phyloP scores from a whole-genome alignment of 208 protist species.

The Perkinsela sp. region DNA sequence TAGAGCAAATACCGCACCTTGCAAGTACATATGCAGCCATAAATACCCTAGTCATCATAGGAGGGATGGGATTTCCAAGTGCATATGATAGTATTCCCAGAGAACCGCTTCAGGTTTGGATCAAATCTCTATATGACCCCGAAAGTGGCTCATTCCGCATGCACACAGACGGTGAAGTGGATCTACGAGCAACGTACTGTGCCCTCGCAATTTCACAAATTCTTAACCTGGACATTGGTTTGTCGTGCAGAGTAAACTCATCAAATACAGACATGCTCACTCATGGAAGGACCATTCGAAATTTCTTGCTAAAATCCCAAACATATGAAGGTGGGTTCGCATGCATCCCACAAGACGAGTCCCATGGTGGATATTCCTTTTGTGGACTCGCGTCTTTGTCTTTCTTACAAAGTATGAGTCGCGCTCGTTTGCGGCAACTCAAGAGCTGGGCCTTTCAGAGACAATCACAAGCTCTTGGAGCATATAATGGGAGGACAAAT shows the following conservation, averaged over 20 bases:
- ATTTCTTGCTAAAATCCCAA: slow-evolving; percentile 39
- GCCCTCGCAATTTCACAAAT: slow-evolving; percentile 27
- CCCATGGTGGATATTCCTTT: slow-evolving; percentile 71
- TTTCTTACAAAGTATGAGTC: slow-evolving; percentile 19
- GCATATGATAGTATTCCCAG: slow-evolving; percentile 18
- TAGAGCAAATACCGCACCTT: slow-evolving; percentile 36
- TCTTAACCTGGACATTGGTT: slow-evolving; percentile 20
- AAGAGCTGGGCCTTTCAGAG: slow-evolving; percentile 36
- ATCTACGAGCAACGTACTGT: slow-evolving; percentile 59
- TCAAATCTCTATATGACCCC: slow-evolving; percentile 24
- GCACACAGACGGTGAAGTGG: slow-evolving; percentile 40
- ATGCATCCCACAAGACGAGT: slow-evolving; percentile 21
- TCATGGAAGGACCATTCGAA: slow-evolving; percentile 1
- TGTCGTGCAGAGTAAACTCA: background rate
- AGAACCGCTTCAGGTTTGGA: slow-evolving; percentile 43
- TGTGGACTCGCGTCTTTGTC: slow-evolving; percentile 40
- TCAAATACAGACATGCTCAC: slow-evolving; percentile 1
- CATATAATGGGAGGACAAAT: slow-evolving; percentile 80
- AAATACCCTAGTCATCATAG: slow-evolving; percentile 31
- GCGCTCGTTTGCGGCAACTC: slow-evolving; percentile 17
- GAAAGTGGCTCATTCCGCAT: slow-evolving; percentile 42
- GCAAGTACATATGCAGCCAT: slow-evolving; percentile 45
- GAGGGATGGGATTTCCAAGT: background rate
- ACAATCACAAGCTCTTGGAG: slow-evolving; percentile 45
- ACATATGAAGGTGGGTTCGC: slow-evolving; percentile 69